Base-by-base conservation (phyloP, 805 yeast genomes). In the Saccharomycopsis fibuligera region DNA sequence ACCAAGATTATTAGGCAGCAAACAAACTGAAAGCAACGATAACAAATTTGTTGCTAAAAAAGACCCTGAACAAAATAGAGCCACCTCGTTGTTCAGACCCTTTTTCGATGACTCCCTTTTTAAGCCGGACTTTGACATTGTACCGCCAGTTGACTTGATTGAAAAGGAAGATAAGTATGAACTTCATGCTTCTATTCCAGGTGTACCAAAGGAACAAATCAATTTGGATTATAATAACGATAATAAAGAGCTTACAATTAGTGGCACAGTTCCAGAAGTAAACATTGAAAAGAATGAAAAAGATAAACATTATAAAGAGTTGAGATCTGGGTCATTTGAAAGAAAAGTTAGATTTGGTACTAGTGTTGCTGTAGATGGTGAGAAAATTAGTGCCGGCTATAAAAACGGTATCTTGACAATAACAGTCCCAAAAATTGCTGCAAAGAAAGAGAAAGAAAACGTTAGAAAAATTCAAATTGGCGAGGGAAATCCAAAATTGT, bases 101-200 rank as follows among this genome's bases (percentile, higher is more conserved):
- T 21, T 23, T 10, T 8, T 38, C 27, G 17, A 38, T 16, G 30
- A 38, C 42, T 38, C 42, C 8, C 8, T 38, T n/a, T 38, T 38
- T 23, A 42, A 33, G 24, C 27, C 27, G n/a, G 49, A 41, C n/a
- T 48, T 46, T n/a, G 50, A 50, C 27, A 9, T 58, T 24, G 50
- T 58, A 27, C 69, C 70, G 29, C 67, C 69, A 6, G 56, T 67
- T 36, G 68, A 68, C 45, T 54, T 68, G 40, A 60, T 62, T 49
- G 72, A 68, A 25, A 54, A 58, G 31, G n/a, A n/a, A 36, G 19
- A 36, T 36, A n/a, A 36, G 17, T 67, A 62, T 49, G 60, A 59
- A 24, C 52, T 68, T 29, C 58, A 59, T 16, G 61, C 66, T 6
- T 61, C 71, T 2, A 54, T 67, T 46, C 66, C 71, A 9, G 72